Conservation (phyloP, 2,329 filamentous ascomycete genomes). For the Epichloe gansuensis region DNA sequence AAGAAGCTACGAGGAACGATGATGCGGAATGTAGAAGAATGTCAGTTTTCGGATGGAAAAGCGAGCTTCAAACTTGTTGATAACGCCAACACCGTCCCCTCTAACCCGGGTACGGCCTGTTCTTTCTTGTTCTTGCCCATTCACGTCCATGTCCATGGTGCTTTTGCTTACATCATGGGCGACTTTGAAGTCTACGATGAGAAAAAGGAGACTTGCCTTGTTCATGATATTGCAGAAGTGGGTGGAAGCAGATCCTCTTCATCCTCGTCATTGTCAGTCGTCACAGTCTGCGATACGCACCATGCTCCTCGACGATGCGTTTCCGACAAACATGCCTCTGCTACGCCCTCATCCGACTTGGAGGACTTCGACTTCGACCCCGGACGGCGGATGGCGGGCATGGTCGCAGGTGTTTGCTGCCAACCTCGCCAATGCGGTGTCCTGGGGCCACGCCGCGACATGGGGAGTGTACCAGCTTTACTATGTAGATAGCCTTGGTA, state of each 20-base stretch:
- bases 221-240: neutral
- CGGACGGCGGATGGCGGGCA: constrained; percentile 34
- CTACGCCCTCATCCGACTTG: neutral
- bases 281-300: neutral
- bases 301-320: neutral
- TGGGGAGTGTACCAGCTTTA: constrained; percentile 45
- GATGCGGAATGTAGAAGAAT: neutral
- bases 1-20: neutral
- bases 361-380: constrained; percentile 11
- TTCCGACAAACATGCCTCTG: neutral
- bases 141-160: neutral
- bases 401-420: constrained; percentile 39
- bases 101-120: neutral
- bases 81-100: neutral
- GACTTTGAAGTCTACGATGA: too few species aligned
- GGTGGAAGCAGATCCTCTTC: neutral
- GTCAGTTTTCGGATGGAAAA: neutral
- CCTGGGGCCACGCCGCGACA: constrained; percentile 37
- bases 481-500: constrained; percentile 24
- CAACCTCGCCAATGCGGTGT: constrained; percentile 34
- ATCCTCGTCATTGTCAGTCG: neutral
- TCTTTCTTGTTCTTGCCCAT: neutral
- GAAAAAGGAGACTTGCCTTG: neutral
- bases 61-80: neutral
- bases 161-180: neutral